Evolutionary conservation across 805 yeast species (phyloP).

Genomic region (Sugiyamaella marilandica): DNA sequence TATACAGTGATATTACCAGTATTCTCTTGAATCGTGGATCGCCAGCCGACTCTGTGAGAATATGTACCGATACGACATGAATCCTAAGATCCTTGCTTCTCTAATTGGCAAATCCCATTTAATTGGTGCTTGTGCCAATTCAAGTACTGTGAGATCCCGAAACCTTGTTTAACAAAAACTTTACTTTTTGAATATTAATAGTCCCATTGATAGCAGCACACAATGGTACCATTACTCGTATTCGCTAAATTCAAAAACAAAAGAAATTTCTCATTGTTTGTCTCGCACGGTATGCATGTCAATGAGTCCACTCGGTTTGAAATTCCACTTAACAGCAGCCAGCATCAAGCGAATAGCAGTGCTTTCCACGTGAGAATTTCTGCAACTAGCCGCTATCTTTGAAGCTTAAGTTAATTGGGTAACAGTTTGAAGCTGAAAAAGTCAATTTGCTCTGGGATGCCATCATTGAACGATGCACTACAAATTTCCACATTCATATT

Average conservation of each 20-base stretch:
- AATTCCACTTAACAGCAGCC: no score
- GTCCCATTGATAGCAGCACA: neutral
- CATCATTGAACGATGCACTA: neutral
- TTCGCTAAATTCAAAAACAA: neutral
- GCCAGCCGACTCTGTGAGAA: no score
- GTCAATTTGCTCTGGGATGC: neutral
- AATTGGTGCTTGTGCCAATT: neutral
- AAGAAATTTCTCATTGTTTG: neutral
- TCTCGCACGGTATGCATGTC: neutral
- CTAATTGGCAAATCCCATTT: neutral
- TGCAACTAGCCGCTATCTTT: no score
- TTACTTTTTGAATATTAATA: neutral
- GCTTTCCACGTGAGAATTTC: no score
- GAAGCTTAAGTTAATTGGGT: neutral
- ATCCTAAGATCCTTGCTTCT: neutral
- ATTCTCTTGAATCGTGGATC: no score
- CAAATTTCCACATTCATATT: neutral
- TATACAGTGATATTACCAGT: no score
- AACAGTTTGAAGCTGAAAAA: neutral
- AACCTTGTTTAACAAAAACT: neutral
- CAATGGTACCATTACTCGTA: slow-evolving; percentile 1
- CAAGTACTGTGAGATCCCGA: slow-evolving; percentile 4
- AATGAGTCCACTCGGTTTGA: neutral
- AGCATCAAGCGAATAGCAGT: no score
- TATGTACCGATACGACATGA: no score